phyloP scores from a whole-genome alignment of 208 protist species.

The Trypanosoma mega region DNA sequence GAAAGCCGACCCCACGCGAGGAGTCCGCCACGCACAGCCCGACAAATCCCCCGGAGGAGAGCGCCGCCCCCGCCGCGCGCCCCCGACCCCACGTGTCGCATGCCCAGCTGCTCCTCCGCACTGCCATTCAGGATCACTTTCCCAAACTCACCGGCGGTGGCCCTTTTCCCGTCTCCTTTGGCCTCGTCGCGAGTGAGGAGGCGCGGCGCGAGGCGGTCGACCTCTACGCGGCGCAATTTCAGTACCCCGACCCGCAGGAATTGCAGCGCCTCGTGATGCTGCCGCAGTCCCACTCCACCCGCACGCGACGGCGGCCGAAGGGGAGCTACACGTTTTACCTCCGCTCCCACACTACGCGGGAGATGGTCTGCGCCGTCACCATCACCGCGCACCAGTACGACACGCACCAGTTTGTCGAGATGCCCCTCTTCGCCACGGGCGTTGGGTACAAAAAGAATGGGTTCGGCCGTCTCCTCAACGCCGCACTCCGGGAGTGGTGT shows the following conservation, averaged over 20 bases:
- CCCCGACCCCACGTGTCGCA: slow-evolving; percentile 42
- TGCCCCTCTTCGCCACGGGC: slow-evolving; percentile 86
- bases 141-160: slow-evolving; percentile 60
- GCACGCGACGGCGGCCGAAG: slow-evolving; percentile 62
- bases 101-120: slow-evolving; percentile 73
- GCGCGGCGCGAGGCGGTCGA: slow-evolving; percentile 67
- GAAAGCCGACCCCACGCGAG: not conserved
- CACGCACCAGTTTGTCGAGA: slow-evolving; percentile 78
- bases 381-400: slow-evolving; percentile 74
- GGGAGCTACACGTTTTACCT: slow-evolving; percentile 83
- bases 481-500: slow-evolving; percentile 74
- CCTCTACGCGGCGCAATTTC: slow-evolving; percentile 83
- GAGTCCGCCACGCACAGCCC: not conserved
- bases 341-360: slow-evolving; percentile 57
- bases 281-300: slow-evolving; percentile 65
- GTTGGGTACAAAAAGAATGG: slow-evolving; percentile 87
- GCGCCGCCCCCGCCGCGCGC: too few relatives aligned
- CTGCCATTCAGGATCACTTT: slow-evolving; percentile 79
- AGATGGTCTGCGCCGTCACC: slow-evolving; percentile 78
- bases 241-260: slow-evolving; percentile 73
- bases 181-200: slow-evolving; percentile 53
- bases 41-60: not conserved
- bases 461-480: slow-evolving; percentile 73
- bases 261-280: slow-evolving; percentile 66
- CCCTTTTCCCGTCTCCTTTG: slow-evolving; percentile 69